These are phyloP conservation scores for Phytophthora citrophthora DNA, from an alignment of 352 stramenopile species.

Conservation along the genomic window DNA sequence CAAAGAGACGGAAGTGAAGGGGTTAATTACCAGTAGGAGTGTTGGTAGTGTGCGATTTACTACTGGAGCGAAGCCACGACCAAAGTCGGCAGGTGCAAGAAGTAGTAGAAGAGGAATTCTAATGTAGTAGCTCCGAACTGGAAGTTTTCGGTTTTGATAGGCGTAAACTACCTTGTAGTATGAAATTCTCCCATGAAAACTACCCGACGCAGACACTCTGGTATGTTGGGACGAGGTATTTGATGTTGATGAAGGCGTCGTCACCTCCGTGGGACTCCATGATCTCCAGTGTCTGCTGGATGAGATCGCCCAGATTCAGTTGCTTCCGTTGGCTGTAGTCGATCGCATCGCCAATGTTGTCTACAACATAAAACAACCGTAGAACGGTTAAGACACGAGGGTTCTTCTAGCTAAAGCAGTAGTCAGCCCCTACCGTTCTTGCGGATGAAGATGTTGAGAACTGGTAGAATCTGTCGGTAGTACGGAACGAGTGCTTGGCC, in stretches of 20 bases:
- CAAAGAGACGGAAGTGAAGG: background rate
- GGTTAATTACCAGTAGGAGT: background rate
- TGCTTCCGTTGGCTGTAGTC: slow-evolving; percentile 97
- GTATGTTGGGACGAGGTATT: slow-evolving; percentile 97
- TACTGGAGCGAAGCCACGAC: slow-evolving; percentile 24
- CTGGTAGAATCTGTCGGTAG: slow-evolving; percentile 97
- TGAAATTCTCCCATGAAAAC: background rate
- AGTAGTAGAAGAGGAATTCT: slow-evolving; percentile 13
- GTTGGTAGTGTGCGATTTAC: slow-evolving; percentile 11
- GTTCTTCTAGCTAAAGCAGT: background rate
- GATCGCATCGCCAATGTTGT: slow-evolving; percentile 96
- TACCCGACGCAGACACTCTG: slow-evolving; percentile 91
- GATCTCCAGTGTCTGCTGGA: slow-evolving; percentile 96
- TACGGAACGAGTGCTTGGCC: slow-evolving; percentile 97
- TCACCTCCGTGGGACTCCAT: slow-evolving; percentile 96
- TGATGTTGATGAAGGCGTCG: slow-evolving; percentile 99
- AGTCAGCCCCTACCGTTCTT: slow-evolving; percentile 83
- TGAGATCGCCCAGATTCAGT: slow-evolving; percentile 96
- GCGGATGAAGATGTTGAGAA: slow-evolving; percentile 98
- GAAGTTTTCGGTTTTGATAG: background rate
- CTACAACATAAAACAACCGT: slow-evolving; percentile 29
- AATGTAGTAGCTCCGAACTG: background rate
- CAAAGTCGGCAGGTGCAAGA: slow-evolving; percentile 34
- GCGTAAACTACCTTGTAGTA: background rate
- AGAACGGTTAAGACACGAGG: background rate